Evolutionary conservation across 805 yeast genomes (phyloP).

Genomic region (Cyberlindnera meyerae): DNA sequence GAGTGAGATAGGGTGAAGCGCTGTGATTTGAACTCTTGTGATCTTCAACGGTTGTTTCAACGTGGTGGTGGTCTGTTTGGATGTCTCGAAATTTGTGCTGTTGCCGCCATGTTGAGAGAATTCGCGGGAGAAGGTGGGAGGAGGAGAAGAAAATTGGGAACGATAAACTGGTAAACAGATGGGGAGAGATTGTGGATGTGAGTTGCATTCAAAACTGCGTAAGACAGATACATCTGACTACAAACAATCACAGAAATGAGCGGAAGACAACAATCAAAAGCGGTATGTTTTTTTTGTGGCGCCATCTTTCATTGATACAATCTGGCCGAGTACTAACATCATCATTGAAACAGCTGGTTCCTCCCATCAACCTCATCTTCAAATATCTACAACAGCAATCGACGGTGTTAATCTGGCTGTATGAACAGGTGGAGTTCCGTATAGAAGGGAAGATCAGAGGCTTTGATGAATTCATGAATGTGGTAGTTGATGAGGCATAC

Average conservation of each 20-base stretch:
- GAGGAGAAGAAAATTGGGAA: too few species aligned
- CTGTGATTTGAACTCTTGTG: not conserved
- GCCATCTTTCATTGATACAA: too few species aligned
- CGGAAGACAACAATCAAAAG: conserved; percentile 41
- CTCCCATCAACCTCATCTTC: conserved; percentile 90
- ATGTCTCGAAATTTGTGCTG: too few species aligned
- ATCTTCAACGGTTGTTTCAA: not conserved
- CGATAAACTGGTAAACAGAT: not conserved
- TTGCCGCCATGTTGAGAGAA: too few species aligned
- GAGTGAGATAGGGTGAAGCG: too few species aligned
- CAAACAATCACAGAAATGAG: conserved; percentile 33
- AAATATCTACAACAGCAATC: conserved; percentile 80
- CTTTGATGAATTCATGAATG: conserved; percentile 96
- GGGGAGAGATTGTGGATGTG: too few species aligned
- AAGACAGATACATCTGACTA: too few species aligned
- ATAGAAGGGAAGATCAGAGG: conserved; percentile 85
- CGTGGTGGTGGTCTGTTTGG: too few species aligned
- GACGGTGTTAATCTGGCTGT: conserved; percentile 81
- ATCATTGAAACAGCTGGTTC: conserved; percentile 45
- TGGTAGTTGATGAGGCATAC: conserved; percentile 53
- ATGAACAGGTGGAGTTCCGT: conserved; percentile 72
- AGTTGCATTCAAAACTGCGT: too few species aligned
- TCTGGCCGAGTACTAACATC: conserved; percentile 6
- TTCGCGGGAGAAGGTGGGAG: too few species aligned
- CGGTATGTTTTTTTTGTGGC: conserved; percentile 27